Evolutionary conservation across 208 protist genomes (phyloP), one percentile per base, ranked within the genome.

Genomic region (Spongospora subterranea): DNA sequence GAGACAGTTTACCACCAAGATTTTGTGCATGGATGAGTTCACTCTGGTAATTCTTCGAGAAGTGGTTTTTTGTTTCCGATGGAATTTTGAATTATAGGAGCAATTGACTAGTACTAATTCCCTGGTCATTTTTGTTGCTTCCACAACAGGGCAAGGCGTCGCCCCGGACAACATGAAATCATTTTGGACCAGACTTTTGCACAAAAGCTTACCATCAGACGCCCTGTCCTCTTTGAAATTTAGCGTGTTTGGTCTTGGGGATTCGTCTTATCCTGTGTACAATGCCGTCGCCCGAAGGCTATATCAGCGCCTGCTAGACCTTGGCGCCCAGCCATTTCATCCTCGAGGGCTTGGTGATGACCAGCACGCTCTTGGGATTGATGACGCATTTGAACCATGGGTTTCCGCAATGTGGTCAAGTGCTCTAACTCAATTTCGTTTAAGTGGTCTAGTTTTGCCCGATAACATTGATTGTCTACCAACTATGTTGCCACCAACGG

Each of bases 181-280:
- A 17, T 89, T 92, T n/a, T 92, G 90, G 90, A 82, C 41, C 17
- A 88, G 24, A 20, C 17, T 92, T 1, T 45, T 88, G 90, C 17
- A 54, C 24, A 91, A 92, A 65, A n/a, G 35, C n/a, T 20, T 92
- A 38, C 17, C 88, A 6, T 38, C 6, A 1, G 40, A 91, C 50
- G 35, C 24, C 1, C 89, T 91, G 1, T 29, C 89, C 60, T 20
- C 29, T 45, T 6, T 91, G 43, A 32, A 41, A 35, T 92, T 92
- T 41, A 41, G 88, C n/a, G 90, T 92, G 13, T 92, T 92, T 41
- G 90, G 90, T 1, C 40, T 92, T 0, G 90, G 90, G 1, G 90
- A 92, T 88, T 92, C 89, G 38, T 92, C 89, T 0, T 92, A 92
- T n/a, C 90, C 90, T 17, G 45, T 92, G 11, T 92, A 92, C 53